These are phyloP conservation scores for Odonthalia washingtoniensis DNA, from an alignment of 31 red algal genomes.

Conservation along the genomic window DNA sequence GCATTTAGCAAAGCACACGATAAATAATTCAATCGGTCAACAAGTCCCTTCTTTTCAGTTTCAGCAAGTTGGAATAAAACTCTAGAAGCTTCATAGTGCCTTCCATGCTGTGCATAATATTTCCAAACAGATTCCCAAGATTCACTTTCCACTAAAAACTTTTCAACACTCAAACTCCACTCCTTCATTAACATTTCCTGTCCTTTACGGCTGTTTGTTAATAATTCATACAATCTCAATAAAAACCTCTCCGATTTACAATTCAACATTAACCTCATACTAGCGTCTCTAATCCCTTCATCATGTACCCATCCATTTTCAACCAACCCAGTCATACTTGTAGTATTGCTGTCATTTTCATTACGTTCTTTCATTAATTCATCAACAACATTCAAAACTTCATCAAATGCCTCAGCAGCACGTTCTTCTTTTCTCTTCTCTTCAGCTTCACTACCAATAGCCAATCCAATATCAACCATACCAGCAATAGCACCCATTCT, in stretches of 20 bases:
- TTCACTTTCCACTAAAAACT: constrained; percentile 69
- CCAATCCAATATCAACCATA: constrained; percentile 61
- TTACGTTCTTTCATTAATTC: constrained; percentile 20
- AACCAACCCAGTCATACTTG: too few relatives aligned
- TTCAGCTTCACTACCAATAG: constrained; percentile 52
- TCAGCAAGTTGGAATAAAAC: constrained; percentile 73
- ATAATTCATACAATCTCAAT: constrained; percentile 55
- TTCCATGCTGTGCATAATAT: constrained; percentile 75
- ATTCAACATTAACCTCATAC: constrained; percentile 48
- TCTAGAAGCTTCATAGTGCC: constrained; percentile 82
- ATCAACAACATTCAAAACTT: constrained; percentile 50
- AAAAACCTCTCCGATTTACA: constrained; percentile 58
- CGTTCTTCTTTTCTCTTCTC: constrained; percentile 44
- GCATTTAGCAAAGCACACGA: constrained; percentile 87
- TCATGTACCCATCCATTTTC: too few relatives aligned
- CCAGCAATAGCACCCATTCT: constrained; percentile 55
- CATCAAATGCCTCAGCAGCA: constrained; percentile 56
- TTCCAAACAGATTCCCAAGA: constrained; percentile 83
- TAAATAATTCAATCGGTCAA: constrained; percentile 79
- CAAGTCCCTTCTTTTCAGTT: constrained; percentile 38
- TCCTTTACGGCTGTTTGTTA: constrained; percentile 49
- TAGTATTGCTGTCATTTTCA: not conserved
- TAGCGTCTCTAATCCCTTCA: constrained; percentile 24
- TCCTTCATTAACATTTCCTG: constrained; percentile 46
- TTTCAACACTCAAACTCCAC: constrained; percentile 57